phyloP scores from a whole-genome alignment of 805 yeast genomes.

The Barnettozyma populi region DNA sequence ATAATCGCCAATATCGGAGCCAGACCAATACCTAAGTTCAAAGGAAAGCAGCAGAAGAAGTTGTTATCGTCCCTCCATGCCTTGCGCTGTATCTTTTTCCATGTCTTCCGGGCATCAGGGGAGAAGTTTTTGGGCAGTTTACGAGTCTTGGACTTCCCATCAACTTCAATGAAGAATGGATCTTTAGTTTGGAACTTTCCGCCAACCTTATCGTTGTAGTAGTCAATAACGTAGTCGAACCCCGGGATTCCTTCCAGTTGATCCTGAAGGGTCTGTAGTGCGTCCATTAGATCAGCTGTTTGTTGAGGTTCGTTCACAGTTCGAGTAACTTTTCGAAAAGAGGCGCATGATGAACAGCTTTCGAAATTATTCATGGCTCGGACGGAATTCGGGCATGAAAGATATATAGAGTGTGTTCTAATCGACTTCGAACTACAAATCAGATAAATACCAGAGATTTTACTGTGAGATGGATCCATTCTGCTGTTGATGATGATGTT shows the following conservation, averaged over 20 bases:
- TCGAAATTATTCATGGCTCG: too few species aligned
- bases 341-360: background rate
- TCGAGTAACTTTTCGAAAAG: background rate
- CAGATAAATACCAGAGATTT: background rate
- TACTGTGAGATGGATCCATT: background rate
- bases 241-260: constrained; percentile 51
- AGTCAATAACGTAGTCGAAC: constrained; percentile 47
- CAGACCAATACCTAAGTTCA: constrained; percentile 72
- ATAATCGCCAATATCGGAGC: constrained; percentile 68
- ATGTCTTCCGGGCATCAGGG: constrained; percentile 54
- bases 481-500: constrained; percentile 1
- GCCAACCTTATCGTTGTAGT: constrained; percentile 62
- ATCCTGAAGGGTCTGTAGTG: constrained; percentile 20
- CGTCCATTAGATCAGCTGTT: constrained; percentile 12
- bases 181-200: constrained; percentile 59
- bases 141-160: constrained; percentile 52
- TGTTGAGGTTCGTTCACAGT: background rate
- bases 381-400: too few species aligned
- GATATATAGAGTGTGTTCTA: background rate
- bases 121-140: constrained; percentile 55
- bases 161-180: constrained; percentile 53
- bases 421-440: background rate
- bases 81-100: constrained; percentile 66
- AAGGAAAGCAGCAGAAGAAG: constrained; percentile 70
- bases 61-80: constrained; percentile 91